phyloP scores from a whole-genome alignment of 192 early-diverging fungal species.

The Gamsiella multidivaricata region DNA sequence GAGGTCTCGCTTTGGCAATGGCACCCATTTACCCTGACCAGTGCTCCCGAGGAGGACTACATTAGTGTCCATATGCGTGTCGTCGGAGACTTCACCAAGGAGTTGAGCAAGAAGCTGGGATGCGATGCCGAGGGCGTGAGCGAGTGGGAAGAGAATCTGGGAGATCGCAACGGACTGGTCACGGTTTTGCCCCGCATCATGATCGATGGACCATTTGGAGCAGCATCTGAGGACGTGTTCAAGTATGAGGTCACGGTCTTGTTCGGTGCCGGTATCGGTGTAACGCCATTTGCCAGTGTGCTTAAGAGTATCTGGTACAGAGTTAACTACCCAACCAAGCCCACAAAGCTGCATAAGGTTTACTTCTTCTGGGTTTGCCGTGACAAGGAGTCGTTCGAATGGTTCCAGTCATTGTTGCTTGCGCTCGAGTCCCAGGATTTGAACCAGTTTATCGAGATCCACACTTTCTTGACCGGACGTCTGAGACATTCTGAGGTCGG shows the following conservation, averaged over 20 bases:
- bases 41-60: constrained; percentile 80
- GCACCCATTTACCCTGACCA: constrained; percentile 85
- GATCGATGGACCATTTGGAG: constrained; percentile 80
- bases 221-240: constrained; percentile 79
- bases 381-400: constrained; percentile 78
- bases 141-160: constrained; percentile 49
- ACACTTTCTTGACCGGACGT: constrained; percentile 76
- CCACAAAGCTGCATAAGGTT: constrained; percentile 68
- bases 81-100: constrained; percentile 79
- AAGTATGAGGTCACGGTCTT: constrained; percentile 76
- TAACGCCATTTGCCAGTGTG: constrained; percentile 81
- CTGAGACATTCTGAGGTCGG: constrained; percentile 71
- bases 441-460: constrained; percentile 72
- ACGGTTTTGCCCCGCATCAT: constrained; percentile 64
- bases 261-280: constrained; percentile 85
- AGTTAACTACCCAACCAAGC: constrained; percentile 66
- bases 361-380: constrained; percentile 86
- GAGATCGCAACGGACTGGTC: constrained; percentile 44
- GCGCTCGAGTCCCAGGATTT: constrained; percentile 73
- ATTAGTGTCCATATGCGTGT: constrained; percentile 82
- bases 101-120: constrained; percentile 70
- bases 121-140: constrained; percentile 62
- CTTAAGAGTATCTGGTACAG: constrained; percentile 81
- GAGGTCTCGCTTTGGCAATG: constrained; percentile 77
- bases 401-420: constrained; percentile 83